These are phyloP conservation scores for Bruguiera sexangula DNA, from an alignment of 345 rosid genomes.

Conservation along the genomic window DNA sequence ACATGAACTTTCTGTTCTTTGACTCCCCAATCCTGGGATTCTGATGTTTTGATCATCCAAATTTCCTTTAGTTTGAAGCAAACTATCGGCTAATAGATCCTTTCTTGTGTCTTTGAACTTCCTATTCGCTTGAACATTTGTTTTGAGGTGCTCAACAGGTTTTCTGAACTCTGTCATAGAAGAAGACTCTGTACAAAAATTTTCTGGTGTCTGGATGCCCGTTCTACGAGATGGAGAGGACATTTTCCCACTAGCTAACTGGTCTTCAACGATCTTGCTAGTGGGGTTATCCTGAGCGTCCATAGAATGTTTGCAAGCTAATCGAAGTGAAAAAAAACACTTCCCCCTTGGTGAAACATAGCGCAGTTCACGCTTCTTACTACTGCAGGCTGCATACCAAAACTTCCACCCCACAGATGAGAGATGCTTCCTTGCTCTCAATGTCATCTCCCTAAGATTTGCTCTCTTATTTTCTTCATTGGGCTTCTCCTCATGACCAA, in stretches of 20 bases:
- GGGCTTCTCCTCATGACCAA: slow-evolving; percentile 1
- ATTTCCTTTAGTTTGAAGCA: slow-evolving; percentile 11
- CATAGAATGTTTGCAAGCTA: slow-evolving; percentile 41
- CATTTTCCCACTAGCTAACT: slow-evolving; percentile 9
- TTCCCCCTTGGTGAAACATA: slow-evolving; percentile 42
- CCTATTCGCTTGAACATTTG: slow-evolving; percentile 17
- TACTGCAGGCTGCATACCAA: background rate
- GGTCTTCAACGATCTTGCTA: slow-evolving; percentile 14
- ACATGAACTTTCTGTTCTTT: slow-evolving; percentile 7
- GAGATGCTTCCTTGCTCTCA: slow-evolving; percentile 48
- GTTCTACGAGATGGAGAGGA: slow-evolving; percentile 3
- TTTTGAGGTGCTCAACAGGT: background rate
- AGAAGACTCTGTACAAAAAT: slow-evolving; percentile 9
- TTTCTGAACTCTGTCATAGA: background rate
- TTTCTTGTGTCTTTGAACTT: slow-evolving; percentile 28
- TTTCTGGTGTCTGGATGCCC: slow-evolving; percentile 5
- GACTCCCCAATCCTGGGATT: slow-evolving; percentile 5
- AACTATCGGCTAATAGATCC: slow-evolving; percentile 5
- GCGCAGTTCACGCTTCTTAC: slow-evolving; percentile 21
- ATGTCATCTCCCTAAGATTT: slow-evolving; percentile 3
- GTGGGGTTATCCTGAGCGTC: slow-evolving; percentile 9
- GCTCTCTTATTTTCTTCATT: slow-evolving; percentile 5
- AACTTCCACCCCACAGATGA: slow-evolving; percentile 48
- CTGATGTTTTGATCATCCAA: slow-evolving; percentile 14
- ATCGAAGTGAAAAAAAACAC: slow-evolving; percentile 36